Evolutionary conservation across 2,329 filamentous ascomycete genomes (phyloP), one percentile per base, ranked within the genome.

Genomic region (Colletotrichum zoysiae): DNA sequence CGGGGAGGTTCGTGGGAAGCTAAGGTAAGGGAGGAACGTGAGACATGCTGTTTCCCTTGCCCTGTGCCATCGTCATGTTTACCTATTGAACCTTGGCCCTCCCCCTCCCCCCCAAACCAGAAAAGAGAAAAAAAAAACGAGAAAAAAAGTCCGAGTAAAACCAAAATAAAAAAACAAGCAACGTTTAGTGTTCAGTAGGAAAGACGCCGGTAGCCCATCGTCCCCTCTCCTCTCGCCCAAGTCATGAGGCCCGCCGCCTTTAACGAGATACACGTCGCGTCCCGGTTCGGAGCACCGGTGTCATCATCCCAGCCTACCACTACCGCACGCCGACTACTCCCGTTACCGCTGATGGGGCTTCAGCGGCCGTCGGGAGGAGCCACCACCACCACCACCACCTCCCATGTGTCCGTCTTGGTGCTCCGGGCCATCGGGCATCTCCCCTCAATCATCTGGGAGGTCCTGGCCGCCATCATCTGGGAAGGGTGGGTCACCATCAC

Each of bases 331-430:
- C 55, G 55, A 40, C 55, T 40, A 30, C 30, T 30, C 26, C 59
- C 26, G 23, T n/a, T 30, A 18, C 26, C 12, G 35, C 59, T 56
- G 46, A 72, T 72, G 70, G 66, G 58, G 30, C 46, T 26, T 56
- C 64, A 59, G 33, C 59, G 60, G 60, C 59, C 59, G 30, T 44
- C 66, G 9, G 20, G 38, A 33, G 58, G 33, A 23, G 53, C 40
- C 48, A 56, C 65, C 48, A 56, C 59, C 42, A 60, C 65, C 51
- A 44, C 40, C 48, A 56, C 65, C 48, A 56, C 65, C 42, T 56
- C 65, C 51, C 70, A 67, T 20, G 35, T 69, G n/a, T 72, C 67
- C 42, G 70, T 72, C 33, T 64, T 72, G 70, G 30, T 70, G 38
- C 53, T 72, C 46, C 65, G 61, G 26, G 70, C 57, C 70, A 59